Evolutionary conservation across 2,329 filamentous ascomycete genomes (phyloP).

Genomic region (Penicillium griseofulvum): DNA sequence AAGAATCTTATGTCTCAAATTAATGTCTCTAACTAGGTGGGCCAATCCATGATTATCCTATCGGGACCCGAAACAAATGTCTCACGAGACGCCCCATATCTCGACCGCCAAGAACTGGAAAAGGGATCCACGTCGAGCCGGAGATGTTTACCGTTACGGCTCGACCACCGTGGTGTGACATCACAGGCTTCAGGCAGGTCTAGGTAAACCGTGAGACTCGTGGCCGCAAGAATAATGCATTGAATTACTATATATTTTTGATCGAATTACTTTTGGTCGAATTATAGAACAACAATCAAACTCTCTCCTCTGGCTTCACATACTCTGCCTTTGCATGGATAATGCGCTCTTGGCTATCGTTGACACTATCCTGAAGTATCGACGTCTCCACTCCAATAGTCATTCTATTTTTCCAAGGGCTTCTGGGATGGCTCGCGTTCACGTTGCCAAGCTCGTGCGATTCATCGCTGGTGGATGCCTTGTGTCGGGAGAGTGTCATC

Average conservation of each 20-base stretch:
- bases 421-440: neutral
- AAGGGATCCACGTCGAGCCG: neutral
- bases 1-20: no score
- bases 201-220: no score
- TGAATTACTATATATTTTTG: neutral
- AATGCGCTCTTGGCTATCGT: constrained; percentile 7
- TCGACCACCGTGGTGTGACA: neutral
- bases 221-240: neutral
- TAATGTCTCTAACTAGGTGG: no score
- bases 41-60: no score
- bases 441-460: neutral
- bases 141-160: neutral
- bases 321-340: neutral
- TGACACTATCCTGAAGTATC: constrained; percentile 1
- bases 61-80: no score
- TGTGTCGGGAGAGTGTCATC: neutral
- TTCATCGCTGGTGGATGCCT: neutral
- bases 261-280: neutral
- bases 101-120: neutral
- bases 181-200: neutral
- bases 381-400: constrained; percentile 1
- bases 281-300: neutral
- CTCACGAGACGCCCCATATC: no score
- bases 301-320: neutral
- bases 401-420: neutral